A percentile compares a stretch with the other conserved stretches of the same genome.
Conservation (phyloP, 2,329 filamentous ascomycete species). For the Fusarium sp. region DNA sequence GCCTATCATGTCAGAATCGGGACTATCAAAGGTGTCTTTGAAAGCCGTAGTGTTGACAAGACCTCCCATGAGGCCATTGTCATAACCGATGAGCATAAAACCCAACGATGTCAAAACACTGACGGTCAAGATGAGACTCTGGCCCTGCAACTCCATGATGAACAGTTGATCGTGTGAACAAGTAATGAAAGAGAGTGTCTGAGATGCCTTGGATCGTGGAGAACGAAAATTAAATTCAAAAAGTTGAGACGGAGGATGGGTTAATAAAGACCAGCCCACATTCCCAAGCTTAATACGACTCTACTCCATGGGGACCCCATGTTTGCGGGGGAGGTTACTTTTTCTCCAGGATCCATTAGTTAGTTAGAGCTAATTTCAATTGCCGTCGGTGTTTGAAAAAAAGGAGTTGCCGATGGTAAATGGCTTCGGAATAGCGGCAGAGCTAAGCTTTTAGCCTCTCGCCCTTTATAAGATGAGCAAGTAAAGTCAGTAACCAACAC, state of each 20-base stretch:
- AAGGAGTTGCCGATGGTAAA: neutral
- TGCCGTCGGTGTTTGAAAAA: constrained; percentile 15
- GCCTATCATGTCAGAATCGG: constrained; percentile 52
- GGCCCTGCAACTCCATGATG: constrained; percentile 41
- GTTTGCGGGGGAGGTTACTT: constrained; percentile 9
- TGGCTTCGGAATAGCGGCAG: neutral
- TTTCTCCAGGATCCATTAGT: neutral
- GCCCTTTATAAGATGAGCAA: constrained; percentile 6
- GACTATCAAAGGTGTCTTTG: constrained; percentile 50
- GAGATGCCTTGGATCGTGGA: neutral
- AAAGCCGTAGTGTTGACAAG: constrained; percentile 52
- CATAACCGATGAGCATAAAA: constrained; percentile 58
- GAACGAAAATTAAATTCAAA: neutral
- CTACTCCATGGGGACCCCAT: constrained; percentile 18
- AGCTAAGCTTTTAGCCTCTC: neutral
- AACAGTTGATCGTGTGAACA: neutral
- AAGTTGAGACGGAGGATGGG: neutral
- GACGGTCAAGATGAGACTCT: constrained; percentile 51
- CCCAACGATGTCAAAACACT: constrained; percentile 55
- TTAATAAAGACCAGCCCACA: constrained; percentile 19
- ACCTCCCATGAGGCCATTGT: constrained; percentile 56
- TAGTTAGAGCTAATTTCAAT: neutral
- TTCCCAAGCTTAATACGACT: neutral
- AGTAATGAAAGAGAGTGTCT: neutral
- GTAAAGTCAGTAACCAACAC: neutral